These are phyloP conservation scores for Mycena pura DNA, from an alignment of 768 basidiomycete species.

Conservation along the genomic window DNA sequence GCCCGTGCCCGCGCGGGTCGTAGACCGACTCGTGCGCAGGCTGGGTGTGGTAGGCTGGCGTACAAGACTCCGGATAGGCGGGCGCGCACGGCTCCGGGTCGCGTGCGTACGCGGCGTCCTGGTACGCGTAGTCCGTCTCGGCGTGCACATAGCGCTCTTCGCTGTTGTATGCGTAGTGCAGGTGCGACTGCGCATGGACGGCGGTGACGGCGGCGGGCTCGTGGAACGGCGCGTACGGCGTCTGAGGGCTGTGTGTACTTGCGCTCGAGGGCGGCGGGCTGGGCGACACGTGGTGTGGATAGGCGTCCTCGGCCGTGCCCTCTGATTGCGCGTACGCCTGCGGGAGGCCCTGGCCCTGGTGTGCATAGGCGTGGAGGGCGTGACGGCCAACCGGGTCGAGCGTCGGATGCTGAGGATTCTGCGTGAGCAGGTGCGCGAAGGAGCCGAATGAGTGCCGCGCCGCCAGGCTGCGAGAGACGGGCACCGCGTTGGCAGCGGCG, in stretches of 20 bases:
- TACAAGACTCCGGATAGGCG: no score
- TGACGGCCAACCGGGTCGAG: not conserved
- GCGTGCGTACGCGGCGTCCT: not conserved
- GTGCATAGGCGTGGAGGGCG: not conserved
- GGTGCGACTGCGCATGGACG: not conserved
- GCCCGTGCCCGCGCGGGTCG: not conserved
- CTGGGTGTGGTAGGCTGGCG: no score
- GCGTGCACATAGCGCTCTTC: not conserved
- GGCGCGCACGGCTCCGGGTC: no score
- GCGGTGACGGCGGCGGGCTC: not conserved
- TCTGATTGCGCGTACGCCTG: not conserved
- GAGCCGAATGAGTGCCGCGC: conserved; percentile 5
- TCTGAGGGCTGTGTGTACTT: not conserved
- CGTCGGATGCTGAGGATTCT: not conserved
- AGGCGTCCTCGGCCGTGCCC: no score
- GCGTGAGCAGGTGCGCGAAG: not conserved
- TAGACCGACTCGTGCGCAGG: not conserved
- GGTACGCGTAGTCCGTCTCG: not conserved
- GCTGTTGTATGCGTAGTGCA: not conserved
- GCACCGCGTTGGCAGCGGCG: not conserved
- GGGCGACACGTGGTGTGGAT: not conserved
- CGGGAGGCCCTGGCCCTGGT: not conserved
- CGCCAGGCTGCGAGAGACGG: conserved; percentile 6
- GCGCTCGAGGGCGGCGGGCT: conserved; percentile 1
- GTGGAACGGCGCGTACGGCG: conserved; percentile 4